These are phyloP conservation scores for Mycena rebaudengoi DNA, from an alignment of 768 basidiomycete genomes.

Conservation along the genomic window DNA sequence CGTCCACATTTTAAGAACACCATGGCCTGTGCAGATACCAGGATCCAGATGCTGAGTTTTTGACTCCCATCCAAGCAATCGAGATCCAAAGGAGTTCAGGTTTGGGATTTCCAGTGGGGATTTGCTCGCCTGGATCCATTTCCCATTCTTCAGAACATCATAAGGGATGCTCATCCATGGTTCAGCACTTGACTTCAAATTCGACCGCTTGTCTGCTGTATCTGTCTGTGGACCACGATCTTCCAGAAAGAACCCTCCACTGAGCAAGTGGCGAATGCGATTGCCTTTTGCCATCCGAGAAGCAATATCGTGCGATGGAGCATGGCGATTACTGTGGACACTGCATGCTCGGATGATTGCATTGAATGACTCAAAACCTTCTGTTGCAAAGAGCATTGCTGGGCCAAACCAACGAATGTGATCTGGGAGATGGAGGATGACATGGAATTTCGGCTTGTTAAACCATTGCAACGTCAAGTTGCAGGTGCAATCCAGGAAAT, in stretches of 20 bases:
- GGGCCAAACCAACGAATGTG: constrained; percentile 52
- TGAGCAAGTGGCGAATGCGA: constrained; percentile 29
- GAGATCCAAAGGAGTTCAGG: not conserved
- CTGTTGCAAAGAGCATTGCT: constrained; percentile 52
- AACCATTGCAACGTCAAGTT: constrained; percentile 43
- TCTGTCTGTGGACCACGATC: not conserved
- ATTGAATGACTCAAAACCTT: constrained; percentile 52
- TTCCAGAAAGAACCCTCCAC: constrained; percentile 20
- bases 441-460: constrained; percentile 56
- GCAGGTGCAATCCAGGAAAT: constrained; percentile 43
- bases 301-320: constrained; percentile 35
- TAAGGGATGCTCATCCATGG: not conserved
- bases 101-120: not conserved
- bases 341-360: constrained; percentile 32
- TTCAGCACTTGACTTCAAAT: too few species aligned
- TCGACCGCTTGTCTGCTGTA: not conserved
- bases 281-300: constrained; percentile 23
- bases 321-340: constrained; percentile 39
- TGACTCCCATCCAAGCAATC: not conserved
- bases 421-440: constrained; percentile 44
- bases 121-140: not conserved
- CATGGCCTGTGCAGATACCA: not conserved
- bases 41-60: not conserved
- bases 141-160: not conserved
- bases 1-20: not conserved